Conservation (phyloP, 257 asterid species). For the Forsythia suspensa region DNA sequence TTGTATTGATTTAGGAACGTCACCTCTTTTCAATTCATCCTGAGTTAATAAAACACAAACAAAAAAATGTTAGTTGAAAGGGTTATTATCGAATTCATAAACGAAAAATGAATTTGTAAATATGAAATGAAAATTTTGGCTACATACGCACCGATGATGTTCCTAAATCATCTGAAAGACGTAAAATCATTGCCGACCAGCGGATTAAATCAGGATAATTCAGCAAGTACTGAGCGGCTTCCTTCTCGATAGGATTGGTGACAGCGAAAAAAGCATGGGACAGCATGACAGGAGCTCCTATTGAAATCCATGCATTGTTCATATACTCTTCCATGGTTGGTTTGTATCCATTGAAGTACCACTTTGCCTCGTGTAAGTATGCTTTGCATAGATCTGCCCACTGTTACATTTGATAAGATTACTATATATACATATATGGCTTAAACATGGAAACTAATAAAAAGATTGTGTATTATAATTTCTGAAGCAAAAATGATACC, state of each 20-base stretch:
- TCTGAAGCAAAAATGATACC: not conserved
- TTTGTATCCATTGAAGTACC: conserved; percentile 27
- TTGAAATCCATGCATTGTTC: conserved; percentile 40
- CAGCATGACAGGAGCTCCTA: conserved; percentile 33
- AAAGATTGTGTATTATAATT: no score
- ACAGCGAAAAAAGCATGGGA: conserved; percentile 35
- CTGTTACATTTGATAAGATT: not conserved
- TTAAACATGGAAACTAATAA: no score
- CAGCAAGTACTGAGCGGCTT: conserved; percentile 23
- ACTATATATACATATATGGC: no score
- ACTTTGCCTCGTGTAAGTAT: conserved; percentile 34
- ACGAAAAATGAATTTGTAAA: no score
- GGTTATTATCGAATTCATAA: no score
- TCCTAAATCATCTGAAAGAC: conserved; percentile 52
- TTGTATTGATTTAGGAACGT: conserved; percentile 31
- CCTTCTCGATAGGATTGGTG: conserved; percentile 36
- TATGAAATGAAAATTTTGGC: no score
- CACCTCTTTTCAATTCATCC: conserved; percentile 45
- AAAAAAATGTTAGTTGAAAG: no score
- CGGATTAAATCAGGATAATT: conserved; percentile 32
- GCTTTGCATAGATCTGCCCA: conserved; percentile 31
- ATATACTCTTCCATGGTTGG: not conserved
- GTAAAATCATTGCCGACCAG: conserved; percentile 27
- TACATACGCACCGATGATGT: conserved; percentile 35
- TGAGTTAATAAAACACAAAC: conserved; percentile 1